Evolutionary conservation across 1,139 yeast species (phyloP).

Genomic region (Hyphopichia khmerensis): DNA sequence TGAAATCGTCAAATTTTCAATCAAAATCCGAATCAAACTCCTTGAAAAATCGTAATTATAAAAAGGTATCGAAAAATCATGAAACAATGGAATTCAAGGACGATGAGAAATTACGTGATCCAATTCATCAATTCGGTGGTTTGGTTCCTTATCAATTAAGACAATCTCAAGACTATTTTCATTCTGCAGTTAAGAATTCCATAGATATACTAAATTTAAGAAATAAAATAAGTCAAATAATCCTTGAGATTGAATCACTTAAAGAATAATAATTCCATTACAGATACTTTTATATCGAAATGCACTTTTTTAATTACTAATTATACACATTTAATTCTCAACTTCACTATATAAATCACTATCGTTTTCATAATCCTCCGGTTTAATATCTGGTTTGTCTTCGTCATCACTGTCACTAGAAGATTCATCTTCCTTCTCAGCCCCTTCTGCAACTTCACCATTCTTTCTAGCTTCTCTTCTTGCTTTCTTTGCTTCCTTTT

Average conservation of each 20-base stretch:
- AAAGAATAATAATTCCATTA: neutral
- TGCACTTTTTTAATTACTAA: neutral
- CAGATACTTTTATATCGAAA: neutral
- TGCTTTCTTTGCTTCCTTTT: slow-evolving; percentile 68
- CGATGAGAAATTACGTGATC: slow-evolving; percentile 24
- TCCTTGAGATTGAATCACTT: slow-evolving; percentile 15
- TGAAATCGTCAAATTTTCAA: neutral
- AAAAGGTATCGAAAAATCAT: slow-evolving; percentile 1
- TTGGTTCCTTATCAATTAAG: slow-evolving; percentile 45
- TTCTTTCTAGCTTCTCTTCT: slow-evolving; percentile 64
- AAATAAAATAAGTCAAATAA: slow-evolving; percentile 16
- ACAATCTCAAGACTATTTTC: slow-evolving; percentile 39
- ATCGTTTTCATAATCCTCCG: slow-evolving; percentile 49
- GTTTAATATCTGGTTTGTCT: slow-evolving; percentile 36
- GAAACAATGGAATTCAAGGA: neutral
- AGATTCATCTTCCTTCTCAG: slow-evolving; percentile 18
- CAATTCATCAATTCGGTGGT: slow-evolving; percentile 51
- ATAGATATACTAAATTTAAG: slow-evolving; percentile 29
- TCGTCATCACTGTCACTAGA: slow-evolving; percentile 20
- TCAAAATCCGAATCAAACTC: neutral
- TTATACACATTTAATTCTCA: slow-evolving; percentile 15
- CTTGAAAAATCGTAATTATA: slow-evolving; percentile 5
- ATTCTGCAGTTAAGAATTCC: slow-evolving; percentile 23
- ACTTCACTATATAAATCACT: slow-evolving; percentile 49
- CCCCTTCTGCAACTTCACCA: slow-evolving; percentile 29